phyloP scores from a whole-genome alignment of 148 eudicot species.

The Mesembryanthemum crystallinum region DNA sequence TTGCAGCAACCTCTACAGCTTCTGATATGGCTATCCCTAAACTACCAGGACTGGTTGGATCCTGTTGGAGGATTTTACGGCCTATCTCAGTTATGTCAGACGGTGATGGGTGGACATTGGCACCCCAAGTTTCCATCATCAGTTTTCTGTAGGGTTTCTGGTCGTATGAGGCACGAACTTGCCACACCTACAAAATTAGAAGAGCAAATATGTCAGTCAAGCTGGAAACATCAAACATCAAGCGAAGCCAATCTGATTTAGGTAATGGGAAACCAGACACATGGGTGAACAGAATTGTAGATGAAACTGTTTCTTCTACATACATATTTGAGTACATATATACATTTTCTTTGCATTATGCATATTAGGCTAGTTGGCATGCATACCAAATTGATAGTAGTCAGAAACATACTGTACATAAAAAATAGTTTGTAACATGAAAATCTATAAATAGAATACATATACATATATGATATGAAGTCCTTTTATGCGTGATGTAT shows the following conservation, averaged over 20 bases:
- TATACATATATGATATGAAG: no score
- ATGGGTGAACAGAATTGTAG: no score
- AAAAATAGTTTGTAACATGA: no score
- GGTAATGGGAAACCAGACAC: not conserved
- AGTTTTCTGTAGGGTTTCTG: slow-evolving; percentile 92
- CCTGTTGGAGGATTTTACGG: slow-evolving; percentile 55
- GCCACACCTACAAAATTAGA: slow-evolving; percentile 63
- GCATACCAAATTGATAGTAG: no score
- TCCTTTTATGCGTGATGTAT: no score
- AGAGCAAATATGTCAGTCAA: not conserved
- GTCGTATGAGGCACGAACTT: slow-evolving; percentile 93
- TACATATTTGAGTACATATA: not conserved
- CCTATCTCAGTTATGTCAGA: slow-evolving; percentile 78
- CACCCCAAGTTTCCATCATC: slow-evolving; percentile 99
- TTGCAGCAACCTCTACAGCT: slow-evolving; percentile 85
- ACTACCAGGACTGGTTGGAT: slow-evolving; percentile 86
- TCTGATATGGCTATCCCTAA: slow-evolving; percentile 96
- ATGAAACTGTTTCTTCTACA: no score
- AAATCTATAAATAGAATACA: no score
- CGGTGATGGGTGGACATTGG: slow-evolving; percentile 91
- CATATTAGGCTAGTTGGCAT: no score
- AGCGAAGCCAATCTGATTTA: not conserved
- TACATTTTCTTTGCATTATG: not conserved
- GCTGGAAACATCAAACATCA: not conserved
- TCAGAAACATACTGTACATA: no score